Percentiles rank a stretch among this genome's conserved stretches.
Conservation (phyloP, 2,329 filamentous ascomycete genomes). For the Nemania sp. region DNA sequence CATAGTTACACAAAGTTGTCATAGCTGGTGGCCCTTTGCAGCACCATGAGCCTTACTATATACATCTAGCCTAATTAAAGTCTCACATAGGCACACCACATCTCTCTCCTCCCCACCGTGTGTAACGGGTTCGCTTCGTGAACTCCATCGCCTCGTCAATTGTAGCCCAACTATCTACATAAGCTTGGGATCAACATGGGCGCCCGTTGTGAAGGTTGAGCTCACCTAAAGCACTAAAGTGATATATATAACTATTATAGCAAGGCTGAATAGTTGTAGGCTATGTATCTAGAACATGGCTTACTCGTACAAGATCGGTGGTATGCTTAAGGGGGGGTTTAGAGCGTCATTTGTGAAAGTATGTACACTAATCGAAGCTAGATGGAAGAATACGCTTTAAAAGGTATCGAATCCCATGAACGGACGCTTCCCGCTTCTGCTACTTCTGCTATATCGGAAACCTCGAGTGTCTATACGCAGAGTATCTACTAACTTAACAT, state of each 20-base stretch:
- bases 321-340: neutral
- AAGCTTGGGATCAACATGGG: neutral
- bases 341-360: neutral
- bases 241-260: neutral
- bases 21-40: slow-evolving; percentile 10
- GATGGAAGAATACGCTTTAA: neutral
- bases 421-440: slow-evolving; percentile 20
- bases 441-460: slow-evolving; percentile 20
- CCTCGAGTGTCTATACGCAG: neutral
- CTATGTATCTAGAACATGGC: slow-evolving; percentile 6
- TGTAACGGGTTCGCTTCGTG: neutral
- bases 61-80: neutral
- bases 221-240: neutral
- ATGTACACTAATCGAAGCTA: neutral
- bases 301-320: neutral
- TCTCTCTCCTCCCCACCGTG: neutral
- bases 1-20: slow-evolving; percentile 8
- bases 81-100: slow-evolving; percentile 11
- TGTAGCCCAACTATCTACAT: neutral
- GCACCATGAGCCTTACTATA: neutral
- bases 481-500: slow-evolving; percentile 56
- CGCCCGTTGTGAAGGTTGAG: neutral
- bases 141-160: neutral
- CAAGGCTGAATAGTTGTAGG: neutral
- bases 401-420: slow-evolving; percentile 16